A percentile compares a stretch with the other conserved stretches of the same genome.
These are phyloP conservation scores for Puccinia polysora DNA, from an alignment of 1,284 basidiomycete genomes.

Conservation along the genomic window DNA sequence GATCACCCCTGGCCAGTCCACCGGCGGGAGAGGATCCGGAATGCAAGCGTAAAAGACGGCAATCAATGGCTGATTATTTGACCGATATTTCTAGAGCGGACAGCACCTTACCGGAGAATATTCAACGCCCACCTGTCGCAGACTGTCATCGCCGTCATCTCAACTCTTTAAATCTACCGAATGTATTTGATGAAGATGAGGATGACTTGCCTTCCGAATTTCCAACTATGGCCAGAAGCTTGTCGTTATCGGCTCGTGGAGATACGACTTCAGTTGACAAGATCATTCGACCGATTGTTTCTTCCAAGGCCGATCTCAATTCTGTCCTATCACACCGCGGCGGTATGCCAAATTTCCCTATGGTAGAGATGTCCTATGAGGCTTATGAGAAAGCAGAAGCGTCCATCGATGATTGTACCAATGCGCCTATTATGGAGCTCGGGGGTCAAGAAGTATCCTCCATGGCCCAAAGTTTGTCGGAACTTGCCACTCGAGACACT, in stretches of 20 bases:
- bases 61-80: slow-evolving; percentile 42
- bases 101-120: slow-evolving; percentile 38
- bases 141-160: slow-evolving; percentile 4
- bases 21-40: slow-evolving; percentile 2
- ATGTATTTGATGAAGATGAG: slow-evolving; percentile 43
- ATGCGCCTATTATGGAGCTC: slow-evolving; percentile 13
- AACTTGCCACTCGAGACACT: slow-evolving; percentile 32
- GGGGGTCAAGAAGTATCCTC: slow-evolving; percentile 15
- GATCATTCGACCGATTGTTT: slow-evolving; percentile 35
- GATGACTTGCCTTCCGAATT: slow-evolving; percentile 23
- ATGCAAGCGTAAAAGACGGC: slow-evolving; percentile 30
- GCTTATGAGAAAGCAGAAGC: slow-evolving; percentile 33
- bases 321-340: slow-evolving; percentile 41
- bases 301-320: slow-evolving; percentile 34
- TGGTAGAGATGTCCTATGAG: slow-evolving; percentile 36
- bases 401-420: neutral
- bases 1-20: slow-evolving; percentile 26
- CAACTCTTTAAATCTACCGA: slow-evolving; percentile 11
- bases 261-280: slow-evolving; percentile 22
- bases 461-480: slow-evolving; percentile 41
- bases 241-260: slow-evolving; percentile 22
- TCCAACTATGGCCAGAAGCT: slow-evolving; percentile 39
- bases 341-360: slow-evolving; percentile 12
- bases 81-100: slow-evolving; percentile 37
- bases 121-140: slow-evolving; percentile 38